Evolutionary conservation across 2,329 filamentous ascomycete species (phyloP), one percentile per base, ranked within the genome.

Genomic region (Arthrobotrys musiformis): DNA sequence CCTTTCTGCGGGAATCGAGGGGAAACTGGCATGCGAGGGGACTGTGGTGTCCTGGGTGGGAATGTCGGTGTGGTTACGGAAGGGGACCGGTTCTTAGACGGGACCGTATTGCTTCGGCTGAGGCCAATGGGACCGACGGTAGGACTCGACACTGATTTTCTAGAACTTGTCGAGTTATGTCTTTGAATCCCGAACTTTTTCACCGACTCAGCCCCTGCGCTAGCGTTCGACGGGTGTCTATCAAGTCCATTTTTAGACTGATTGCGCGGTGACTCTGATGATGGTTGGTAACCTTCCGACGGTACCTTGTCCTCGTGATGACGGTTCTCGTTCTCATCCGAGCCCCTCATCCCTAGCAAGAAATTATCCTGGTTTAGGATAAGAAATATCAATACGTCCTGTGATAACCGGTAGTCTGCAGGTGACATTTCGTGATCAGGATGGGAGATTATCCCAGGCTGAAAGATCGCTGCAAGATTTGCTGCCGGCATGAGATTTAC

Each of bases 301-400:
- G 58, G 42, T 40, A 90, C 86, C 77, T 90, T 89, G 81, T 89
- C 88, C 60, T 89, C 86, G 6, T 89, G 90, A 82, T 96, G 93
- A 82, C 97, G 94, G 8, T 56, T 9, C 28, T 58, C 54, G n/a
- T 94, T 92, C n/a, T 90, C 94, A n/a, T 94, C 97, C 30, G 72
- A 68, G 50, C 95, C 95, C 82, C 93, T 93, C 95, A 99, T 99
- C 68, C 95, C 95, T 79, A 99, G 96, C 79, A 99, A 86, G 86
- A 99, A 99, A 84, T 97, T 93, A 82, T 99, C 95, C 83, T 99
- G 95, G 81, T 99, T 97, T 82, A 98, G 94, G 80, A 99, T 99
- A 80, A 99, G 85, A 84, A 99, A 99, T 61, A 99, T 97, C 79
- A 99, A 88, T 19, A 99, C 94, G 81, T 95, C 94, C 86, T 99